Evolutionary conservation across 345 rosid genomes (phyloP), one percentile per base, ranked within the genome.

Genomic region (Citropsis articulata): DNA sequence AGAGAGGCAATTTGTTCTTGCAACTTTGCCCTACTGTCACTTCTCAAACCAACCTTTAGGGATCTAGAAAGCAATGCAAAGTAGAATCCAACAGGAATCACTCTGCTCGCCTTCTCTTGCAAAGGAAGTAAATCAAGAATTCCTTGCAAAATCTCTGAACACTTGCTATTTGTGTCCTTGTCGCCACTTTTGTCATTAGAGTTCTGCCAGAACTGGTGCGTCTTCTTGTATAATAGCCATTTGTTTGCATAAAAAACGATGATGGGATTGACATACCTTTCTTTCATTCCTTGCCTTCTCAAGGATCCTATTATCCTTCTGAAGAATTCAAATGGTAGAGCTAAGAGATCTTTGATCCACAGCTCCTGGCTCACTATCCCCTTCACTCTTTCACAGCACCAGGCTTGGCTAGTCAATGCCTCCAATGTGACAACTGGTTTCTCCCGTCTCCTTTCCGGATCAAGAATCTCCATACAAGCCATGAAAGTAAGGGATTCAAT

Each of bases 391-490:
- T 83, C 91, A 56, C 84, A 82, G 73, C 87, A 86, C 96, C 96
- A 90, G 40, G 91, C 80, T 77, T 82, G 91, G 68, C 81, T 78
- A 4, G 82, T 78, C 53, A 91, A 71, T 31, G 83, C 85, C 55
- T 90, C 92, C 75, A 90, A 69, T 36, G 90, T 86, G 35, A 86
- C 85, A 0, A 90, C 88, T 0, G 94, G 93, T 31, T 72, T 83
- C 71, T 88, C 93, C 70, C 86, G 82, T 85, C 90, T 78, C 79
- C 91, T 83, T n/a, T 90, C 98, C 0, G 94, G 96, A 62, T 93
- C 98, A 31, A 93, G 94, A 84, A 93, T 93, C 90, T 91, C 94
- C 98, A 91, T 91, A 75, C 98, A 91, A 36, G 94, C 88, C 89
- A 90, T 91, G 84, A 93, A 93, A 75, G 98, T 93, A 22, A 93